These are phyloP conservation scores for Ogataea thermomethanolica DNA, from an alignment of 805 yeast genomes.

Conservation along the genomic window DNA sequence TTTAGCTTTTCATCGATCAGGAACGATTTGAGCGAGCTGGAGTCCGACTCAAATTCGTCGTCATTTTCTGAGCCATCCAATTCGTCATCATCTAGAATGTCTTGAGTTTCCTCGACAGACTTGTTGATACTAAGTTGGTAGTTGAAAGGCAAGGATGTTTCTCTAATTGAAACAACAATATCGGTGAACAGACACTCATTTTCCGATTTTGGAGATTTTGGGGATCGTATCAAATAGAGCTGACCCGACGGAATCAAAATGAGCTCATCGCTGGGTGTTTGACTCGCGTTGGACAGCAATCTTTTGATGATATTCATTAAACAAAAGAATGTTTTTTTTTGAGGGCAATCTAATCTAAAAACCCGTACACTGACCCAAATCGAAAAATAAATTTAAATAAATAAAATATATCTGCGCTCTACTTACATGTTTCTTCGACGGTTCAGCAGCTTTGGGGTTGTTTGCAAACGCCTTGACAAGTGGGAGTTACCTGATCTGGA, in stretches of 20 bases:
- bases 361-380: slow-evolving; percentile 1
- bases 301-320: slow-evolving; percentile 75
- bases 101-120: slow-evolving; percentile 67
- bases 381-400: not conserved
- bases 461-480: slow-evolving; percentile 19
- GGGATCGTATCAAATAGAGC: slow-evolving; percentile 67
- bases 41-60: slow-evolving; percentile 30
- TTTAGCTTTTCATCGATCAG: slow-evolving; percentile 58
- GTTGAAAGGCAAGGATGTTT: slow-evolving; percentile 59
- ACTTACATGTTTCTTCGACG: slow-evolving; percentile 3
- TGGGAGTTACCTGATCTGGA: slow-evolving; percentile 38
- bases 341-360: slow-evolving; percentile 6
- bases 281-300: slow-evolving; percentile 38
- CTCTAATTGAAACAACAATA: slow-evolving; percentile 69
- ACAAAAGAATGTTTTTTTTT: slow-evolving; percentile 1
- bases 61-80: slow-evolving; percentile 42
- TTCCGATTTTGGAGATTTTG: slow-evolving; percentile 82
- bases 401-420: not conserved
- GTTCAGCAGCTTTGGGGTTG: not conserved
- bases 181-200: slow-evolving; percentile 80
- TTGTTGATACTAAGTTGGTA: slow-evolving; percentile 71
- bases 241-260: slow-evolving; percentile 76
- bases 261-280: slow-evolving; percentile 51
- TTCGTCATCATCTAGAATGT: slow-evolving; percentile 40
- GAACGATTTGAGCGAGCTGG: slow-evolving; percentile 68